Evolutionary conservation across 2,329 filamentous ascomycete genomes (phyloP), one percentile per base, ranked within the genome.

Genomic region (Bimuria novae-zelandiae): DNA sequence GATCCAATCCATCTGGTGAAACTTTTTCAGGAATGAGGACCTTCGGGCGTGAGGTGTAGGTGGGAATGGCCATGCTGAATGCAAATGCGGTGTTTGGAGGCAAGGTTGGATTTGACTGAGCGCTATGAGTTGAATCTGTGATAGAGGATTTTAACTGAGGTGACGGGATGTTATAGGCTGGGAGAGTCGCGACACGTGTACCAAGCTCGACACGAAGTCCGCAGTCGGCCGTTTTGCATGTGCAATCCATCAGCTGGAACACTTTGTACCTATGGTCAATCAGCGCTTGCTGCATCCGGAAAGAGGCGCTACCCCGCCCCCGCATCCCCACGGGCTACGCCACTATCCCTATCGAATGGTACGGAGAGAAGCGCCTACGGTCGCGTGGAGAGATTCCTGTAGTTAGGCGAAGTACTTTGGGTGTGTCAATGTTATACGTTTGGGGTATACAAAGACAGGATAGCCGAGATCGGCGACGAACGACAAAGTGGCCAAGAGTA

Each of bases 21-120:
- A 93, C 82, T 70, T 91, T 92, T 68, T 93, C 89, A 1, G 89
- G 86, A 35, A 92, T 88, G 23, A 94, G 82, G 56, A 92, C 78
- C 66, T 80, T 83, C 1, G 79, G 75, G 35, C 69, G 73, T 17
- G 64, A 52, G 25, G 60, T 58, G 22, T 66, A 56, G 16, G 62
- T 56, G 23, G 65, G 49, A 29, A 72, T 68, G 23, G 70, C 52
- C 73, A 74, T 75, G 30, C n/a, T 58, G 51, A 40, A 45, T 7
- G 41, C 33, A 8, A 32, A 27, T 23, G 41, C 19, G 12, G 49
- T 43, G 7, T n/a, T n/a, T n/a, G n/a, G n/a, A n/a, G n/a, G n/a
- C n/a, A n/a, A n/a, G n/a, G n/a, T n/a, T n/a, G n/a, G n/a, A n/a
- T n/a, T n/a, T n/a, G 12, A 30, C 27, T 30, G 27, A 30, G 27